Conservation (phyloP, 352 stramenopile genomes). For the Globisporangium abappressorium region DNA sequence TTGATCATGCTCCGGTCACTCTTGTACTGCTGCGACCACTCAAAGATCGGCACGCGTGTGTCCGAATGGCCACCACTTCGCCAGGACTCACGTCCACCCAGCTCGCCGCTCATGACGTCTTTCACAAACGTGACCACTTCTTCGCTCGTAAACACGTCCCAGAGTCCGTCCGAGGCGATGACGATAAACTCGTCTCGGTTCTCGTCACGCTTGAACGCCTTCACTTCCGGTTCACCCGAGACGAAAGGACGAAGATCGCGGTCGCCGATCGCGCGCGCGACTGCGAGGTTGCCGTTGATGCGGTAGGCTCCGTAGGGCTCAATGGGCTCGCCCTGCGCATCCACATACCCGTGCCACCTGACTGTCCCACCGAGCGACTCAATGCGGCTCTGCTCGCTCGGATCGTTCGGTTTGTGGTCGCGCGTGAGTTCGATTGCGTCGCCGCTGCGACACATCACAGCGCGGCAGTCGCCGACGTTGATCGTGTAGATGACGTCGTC, state of each 20-base stretch:
- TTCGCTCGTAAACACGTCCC: constrained; percentile 92
- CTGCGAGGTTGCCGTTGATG: constrained; percentile 91
- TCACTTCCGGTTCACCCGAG: constrained; percentile 76
- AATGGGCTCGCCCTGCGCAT: constrained; percentile 80
- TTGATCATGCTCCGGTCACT: constrained; percentile 90
- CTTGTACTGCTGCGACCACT: constrained; percentile 90
- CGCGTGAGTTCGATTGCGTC: constrained; percentile 71
- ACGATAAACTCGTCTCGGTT: constrained; percentile 91
- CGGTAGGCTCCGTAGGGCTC: constrained; percentile 89
- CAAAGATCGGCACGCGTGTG: constrained; percentile 82
- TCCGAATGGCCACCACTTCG: constrained; percentile 77
- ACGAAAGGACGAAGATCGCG: constrained; percentile 85
- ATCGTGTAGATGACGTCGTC: constrained; percentile 77
- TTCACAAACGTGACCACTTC: constrained; percentile 91
- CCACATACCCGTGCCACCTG: constrained; percentile 88
- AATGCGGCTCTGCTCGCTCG: constrained; percentile 66
- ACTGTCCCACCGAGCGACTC: constrained; percentile 82
- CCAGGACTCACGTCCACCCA: constrained; percentile 79
- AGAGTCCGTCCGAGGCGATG: constrained; percentile 91
- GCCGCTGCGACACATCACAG: constrained; percentile 88
- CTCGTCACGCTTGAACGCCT: constrained; percentile 71
- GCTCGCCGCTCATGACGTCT: constrained; percentile 80
- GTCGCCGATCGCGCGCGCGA: constrained; percentile 90
- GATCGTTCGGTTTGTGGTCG: constrained; percentile 91
- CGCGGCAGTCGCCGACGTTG: constrained; percentile 95